Conservation (phyloP, 768 basidiomycete genomes). For the Mycena epipterygia region DNA sequence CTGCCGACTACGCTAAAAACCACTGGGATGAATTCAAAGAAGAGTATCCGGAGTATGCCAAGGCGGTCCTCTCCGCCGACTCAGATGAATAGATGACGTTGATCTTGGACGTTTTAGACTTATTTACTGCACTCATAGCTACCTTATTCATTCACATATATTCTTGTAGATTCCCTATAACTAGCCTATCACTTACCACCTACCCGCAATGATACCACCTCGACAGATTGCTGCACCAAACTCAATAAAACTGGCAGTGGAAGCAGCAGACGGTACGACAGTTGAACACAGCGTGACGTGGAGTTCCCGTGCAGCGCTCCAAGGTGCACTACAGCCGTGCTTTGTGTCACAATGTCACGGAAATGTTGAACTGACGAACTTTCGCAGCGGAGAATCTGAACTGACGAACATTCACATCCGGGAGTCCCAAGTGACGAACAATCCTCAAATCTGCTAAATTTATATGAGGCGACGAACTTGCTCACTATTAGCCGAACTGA, state of each 20-base stretch:
- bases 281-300: not conserved
- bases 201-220: too few species aligned
- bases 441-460: too few species aligned
- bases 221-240: not conserved
- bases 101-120: not conserved
- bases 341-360: not conserved
- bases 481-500: too few species aligned
- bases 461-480: too few species aligned
- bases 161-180: not conserved
- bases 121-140: constrained; percentile 1
- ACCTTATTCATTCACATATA: not conserved
- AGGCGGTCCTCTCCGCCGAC: not conserved
- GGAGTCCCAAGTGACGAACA: too few species aligned
- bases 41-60: not conserved
- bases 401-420: too few species aligned
- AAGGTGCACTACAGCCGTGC: too few species aligned
- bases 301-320: not conserved
- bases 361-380: not conserved
- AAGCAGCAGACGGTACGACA: not conserved
- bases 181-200: too few species aligned
- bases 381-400: too few species aligned
- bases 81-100: constrained; percentile 3
- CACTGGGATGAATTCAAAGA: not conserved
- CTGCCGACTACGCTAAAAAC: not conserved
- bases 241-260: not conserved